Percentiles rank a stretch among this genome's conserved stretches.
Conservation (phyloP, 805 yeast genomes). For the Lachancea lanzarotensis region DNA sequence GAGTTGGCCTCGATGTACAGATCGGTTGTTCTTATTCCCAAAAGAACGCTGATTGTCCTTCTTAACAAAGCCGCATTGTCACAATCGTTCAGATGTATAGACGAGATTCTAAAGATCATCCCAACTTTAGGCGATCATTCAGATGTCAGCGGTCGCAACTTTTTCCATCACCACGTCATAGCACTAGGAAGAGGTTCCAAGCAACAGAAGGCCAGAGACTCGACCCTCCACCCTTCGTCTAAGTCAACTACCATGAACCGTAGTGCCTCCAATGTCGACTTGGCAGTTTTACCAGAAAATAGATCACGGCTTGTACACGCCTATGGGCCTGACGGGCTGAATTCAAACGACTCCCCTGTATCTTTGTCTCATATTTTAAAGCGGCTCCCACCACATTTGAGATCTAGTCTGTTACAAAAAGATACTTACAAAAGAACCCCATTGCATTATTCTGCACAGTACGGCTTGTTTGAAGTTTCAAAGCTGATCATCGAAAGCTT, state of each 20-base stretch:
- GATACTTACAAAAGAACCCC: conserved; percentile 82
- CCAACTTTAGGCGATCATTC: conserved; percentile 53
- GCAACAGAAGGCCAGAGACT: conserved; percentile 10
- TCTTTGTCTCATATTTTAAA: conserved; percentile 57
- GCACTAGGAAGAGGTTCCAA: conserved; percentile 62
- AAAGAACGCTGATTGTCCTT: conserved; percentile 51
- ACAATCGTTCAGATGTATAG: conserved; percentile 54
- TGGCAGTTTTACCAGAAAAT: conserved; percentile 50
- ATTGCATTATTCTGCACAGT: conserved; percentile 82
- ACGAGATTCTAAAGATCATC: conserved; percentile 43
- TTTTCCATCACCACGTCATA: conserved; percentile 78
- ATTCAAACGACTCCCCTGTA: conserved; percentile 49
- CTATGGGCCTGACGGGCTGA: conserved; percentile 57
- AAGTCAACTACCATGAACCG: too few species aligned
- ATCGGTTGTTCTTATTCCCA: conserved; percentile 44
- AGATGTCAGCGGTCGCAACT: conserved; percentile 76
- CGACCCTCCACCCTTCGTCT: too few species aligned
- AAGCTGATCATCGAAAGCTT: conserved; percentile 50
- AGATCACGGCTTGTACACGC: conserved; percentile 44
- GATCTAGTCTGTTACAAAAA: conserved; percentile 51
- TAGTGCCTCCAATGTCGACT: conserved; percentile 17
- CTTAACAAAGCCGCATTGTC: conserved; percentile 58
- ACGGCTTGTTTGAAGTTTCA: conserved; percentile 65
- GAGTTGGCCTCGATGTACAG: conserved; percentile 40
- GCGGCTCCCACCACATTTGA: conserved; percentile 47